Conservation (phyloP, 2,329 filamentous ascomycete species). For the Colletotrichum neosansevieriae region DNA sequence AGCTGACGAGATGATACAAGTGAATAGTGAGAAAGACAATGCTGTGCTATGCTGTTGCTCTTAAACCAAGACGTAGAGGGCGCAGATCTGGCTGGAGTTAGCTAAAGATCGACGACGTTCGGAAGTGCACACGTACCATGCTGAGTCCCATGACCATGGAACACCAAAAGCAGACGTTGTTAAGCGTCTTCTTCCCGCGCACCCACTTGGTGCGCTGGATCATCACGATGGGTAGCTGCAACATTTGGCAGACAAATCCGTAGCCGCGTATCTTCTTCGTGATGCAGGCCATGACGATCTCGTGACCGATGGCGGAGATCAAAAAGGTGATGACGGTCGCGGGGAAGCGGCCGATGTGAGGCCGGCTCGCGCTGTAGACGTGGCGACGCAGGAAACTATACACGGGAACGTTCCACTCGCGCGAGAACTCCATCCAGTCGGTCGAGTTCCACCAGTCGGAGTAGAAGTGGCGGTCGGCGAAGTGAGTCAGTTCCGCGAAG, state of each 20-base stretch:
- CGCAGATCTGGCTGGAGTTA: conserved; percentile 59
- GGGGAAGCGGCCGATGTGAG: conserved; percentile 78
- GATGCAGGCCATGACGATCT: conserved; percentile 97
- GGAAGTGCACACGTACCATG: conserved; percentile 67
- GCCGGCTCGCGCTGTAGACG: conserved; percentile 87
- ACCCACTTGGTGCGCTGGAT: conserved; percentile 86
- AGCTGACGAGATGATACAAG: conserved; percentile 2
- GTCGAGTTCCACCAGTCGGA: conserved; percentile 81
- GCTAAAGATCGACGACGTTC: conserved; percentile 5
- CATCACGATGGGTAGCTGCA: conserved; percentile 95
- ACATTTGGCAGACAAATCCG: conserved; percentile 94
- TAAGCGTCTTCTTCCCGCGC: conserved; percentile 79
- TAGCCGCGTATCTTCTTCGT: conserved; percentile 97
- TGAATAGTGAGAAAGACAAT: background rate
- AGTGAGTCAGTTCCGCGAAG: conserved; percentile 93
- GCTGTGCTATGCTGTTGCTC: background rate
- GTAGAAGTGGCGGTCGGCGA: conserved; percentile 96
- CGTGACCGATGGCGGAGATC: conserved; percentile 89
- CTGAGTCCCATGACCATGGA: conserved; percentile 90
- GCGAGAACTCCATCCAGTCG: conserved; percentile 95
- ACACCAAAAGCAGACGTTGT: conserved; percentile 92
- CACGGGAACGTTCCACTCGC: conserved; percentile 98
- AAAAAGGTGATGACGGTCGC: conserved; percentile 94
- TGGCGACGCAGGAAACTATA: conserved; percentile 95
- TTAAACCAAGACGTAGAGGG: conserved; percentile 64